Base-by-base conservation (phyloP, 306 rosid species). In the Citrullus colocynthis region DNA sequence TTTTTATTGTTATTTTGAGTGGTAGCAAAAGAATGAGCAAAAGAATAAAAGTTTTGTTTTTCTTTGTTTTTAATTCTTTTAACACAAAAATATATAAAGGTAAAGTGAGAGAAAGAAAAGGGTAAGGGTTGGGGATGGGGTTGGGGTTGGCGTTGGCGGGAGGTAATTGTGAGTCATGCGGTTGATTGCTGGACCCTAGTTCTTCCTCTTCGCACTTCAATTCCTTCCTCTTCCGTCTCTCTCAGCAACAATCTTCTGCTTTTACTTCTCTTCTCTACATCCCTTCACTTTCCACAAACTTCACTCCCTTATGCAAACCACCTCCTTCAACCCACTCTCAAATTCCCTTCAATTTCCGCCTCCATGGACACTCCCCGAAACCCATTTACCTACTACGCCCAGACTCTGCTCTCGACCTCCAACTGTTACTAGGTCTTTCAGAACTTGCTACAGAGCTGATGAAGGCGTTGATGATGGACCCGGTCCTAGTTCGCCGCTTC, bases 221-320 rank as follows among this genome's bases (percentile, higher is more conserved):
- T 37, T 64, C 62, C 62, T 7, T 57, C 62, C 9, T 21, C 12
- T 21, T 61, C 67, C 32, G 41, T 30, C 66, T 5, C 39, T 36
- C 6, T 5, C 39, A 0, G 39, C 39, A 36, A 36, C 49, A 63
- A 63, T 16, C 65, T 59, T 21, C 6, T 60, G 36, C 2, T 20
- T 60, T 60, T 10, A 16, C 24, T 24, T 60, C 36, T 60, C 36
- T 21, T 60, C 7, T 9, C 42, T 39, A 4, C 44, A 41, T 41
- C 49, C 10, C 34, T 28, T 61, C 9, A 24, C 30, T 58, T 58
- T 2, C 63, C 12, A 32, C 54, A 16, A 17, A 37, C 63, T 30
- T 48, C 41, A 70, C 76, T 87, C 88, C 82, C 85, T 49, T 15
- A 93, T 93, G 98, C 96, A 85, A 84, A 85, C 85, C 78, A 85